A percentile compares a stretch with the other conserved stretches of the same genome.
Conservation (phyloP, 2,329 filamentous ascomycete genomes). For the Colletotrichum tofieldiae region DNA sequence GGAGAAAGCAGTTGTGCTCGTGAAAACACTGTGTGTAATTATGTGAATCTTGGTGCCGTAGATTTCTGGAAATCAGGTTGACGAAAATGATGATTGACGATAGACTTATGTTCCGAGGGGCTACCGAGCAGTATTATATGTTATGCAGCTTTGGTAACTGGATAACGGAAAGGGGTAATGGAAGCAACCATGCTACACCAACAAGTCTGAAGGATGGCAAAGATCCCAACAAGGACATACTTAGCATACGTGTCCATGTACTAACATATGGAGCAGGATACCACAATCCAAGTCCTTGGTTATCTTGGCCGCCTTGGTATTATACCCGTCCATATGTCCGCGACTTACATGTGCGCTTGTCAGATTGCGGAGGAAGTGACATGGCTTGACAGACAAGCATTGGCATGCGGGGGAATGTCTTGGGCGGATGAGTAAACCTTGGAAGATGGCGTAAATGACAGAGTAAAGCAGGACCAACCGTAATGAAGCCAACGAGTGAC, state of each 20-base stretch:
- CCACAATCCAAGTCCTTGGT: neutral
- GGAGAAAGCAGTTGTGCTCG: neutral
- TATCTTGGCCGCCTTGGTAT: neutral
- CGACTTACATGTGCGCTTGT: neutral
- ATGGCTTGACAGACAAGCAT: neutral
- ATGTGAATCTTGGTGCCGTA: neutral
- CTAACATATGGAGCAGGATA: neutral
- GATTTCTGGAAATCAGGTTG: neutral
- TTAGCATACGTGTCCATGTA: too few species aligned
- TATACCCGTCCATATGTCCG: neutral
- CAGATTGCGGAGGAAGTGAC: neutral
- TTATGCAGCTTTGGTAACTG: neutral
- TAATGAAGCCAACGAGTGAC: neutral
- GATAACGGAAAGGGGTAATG: neutral
- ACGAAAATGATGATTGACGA: neutral
- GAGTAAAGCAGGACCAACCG: neutral
- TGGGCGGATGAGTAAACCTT: neutral
- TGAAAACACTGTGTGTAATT: neutral
- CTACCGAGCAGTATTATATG: neutral
- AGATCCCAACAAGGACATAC: too few species aligned
- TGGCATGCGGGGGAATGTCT: constrained; percentile 20
- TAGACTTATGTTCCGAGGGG: neutral
- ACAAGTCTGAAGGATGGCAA: neutral
- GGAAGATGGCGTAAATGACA: neutral
- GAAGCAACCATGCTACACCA: too few species aligned